These are phyloP conservation scores for Coniochaeta sp. DNA, from an alignment of 2,329 filamentous ascomycete species.

Conservation along the genomic window DNA sequence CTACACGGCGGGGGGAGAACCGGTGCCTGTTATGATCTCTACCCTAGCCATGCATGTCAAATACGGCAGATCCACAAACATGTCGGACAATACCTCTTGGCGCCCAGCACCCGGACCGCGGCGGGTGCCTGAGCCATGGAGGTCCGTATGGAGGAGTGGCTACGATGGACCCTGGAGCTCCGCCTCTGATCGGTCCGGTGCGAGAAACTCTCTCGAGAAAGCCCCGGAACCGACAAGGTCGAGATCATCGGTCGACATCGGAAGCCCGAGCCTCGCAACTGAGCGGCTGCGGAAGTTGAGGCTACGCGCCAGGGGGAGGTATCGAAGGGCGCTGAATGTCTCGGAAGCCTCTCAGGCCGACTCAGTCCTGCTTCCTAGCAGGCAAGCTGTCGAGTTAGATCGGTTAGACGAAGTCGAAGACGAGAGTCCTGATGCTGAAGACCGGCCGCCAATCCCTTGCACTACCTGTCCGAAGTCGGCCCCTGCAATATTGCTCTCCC, in stretches of 20 bases:
- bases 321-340: conserved; percentile 1
- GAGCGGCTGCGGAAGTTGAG: not conserved
- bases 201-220: not conserved
- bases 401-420: not conserved
- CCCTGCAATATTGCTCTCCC: not conserved
- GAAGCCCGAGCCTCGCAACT: not conserved
- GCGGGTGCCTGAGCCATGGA: not conserved
- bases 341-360: not conserved
- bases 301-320: not conserved
- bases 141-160: not conserved
- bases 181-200: not conserved
- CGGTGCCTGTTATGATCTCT: not conserved
- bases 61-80: not conserved
- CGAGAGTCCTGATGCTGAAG: not conserved
- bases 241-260: not conserved
- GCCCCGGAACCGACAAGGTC: not conserved
- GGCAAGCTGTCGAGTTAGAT: not conserved
- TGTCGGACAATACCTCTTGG: not conserved
- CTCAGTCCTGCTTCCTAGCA: not conserved
- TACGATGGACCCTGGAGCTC: conserved; percentile 1
- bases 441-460: not conserved
- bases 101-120: not conserved
- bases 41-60: not conserved
- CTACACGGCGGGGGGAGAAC: not conserved
- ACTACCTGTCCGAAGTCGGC: not conserved